Evolutionary conservation across 2,329 filamentous ascomycete species (phyloP).

Genomic region (Coleophoma cylindrospora): DNA sequence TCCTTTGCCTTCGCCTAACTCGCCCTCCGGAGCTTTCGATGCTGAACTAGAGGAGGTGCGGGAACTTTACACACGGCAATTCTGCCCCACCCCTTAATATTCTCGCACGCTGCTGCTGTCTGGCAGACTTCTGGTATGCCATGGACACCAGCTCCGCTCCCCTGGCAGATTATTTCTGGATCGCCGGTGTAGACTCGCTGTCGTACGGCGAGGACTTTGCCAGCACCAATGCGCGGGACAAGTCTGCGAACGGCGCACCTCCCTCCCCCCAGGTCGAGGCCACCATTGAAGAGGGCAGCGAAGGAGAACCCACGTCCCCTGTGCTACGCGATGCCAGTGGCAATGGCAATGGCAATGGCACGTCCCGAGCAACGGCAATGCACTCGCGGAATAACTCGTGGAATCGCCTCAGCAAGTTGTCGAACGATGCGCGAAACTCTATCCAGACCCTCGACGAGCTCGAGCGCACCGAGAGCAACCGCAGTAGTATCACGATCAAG

Average conservation of each 20-base stretch:
- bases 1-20: not conserved
- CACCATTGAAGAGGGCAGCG: slow-evolving; percentile 51
- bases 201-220: slow-evolving; percentile 53
- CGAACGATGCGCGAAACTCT: slow-evolving; percentile 45
- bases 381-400: slow-evolving; percentile 59
- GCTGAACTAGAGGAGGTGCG: not conserved
- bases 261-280: slow-evolving; percentile 40
- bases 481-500: slow-evolving; percentile 61
- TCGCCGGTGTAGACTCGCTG: slow-evolving; percentile 65
- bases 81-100: not conserved
- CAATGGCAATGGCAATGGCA: slow-evolving; percentile 8
- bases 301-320: slow-evolving; percentile 47
- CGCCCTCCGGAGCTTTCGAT: not conserved
- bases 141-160: slow-evolving; percentile 48
- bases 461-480: slow-evolving; percentile 48
- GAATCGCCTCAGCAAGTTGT: slow-evolving; percentile 51
- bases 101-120: not conserved
- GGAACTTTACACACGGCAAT: not conserved
- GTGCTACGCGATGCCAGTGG: not conserved
- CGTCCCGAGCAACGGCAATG: slow-evolving; percentile 34
- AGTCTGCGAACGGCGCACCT: slow-evolving; percentile 14
- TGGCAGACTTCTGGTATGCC: slow-evolving; percentile 10
- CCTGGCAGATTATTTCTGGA: slow-evolving; percentile 73
- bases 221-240: slow-evolving; percentile 21
- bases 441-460: slow-evolving; percentile 52